Evolutionary conservation across 1,284 basidiomycete genomes (phyloP), one percentile per base, ranked within the genome.

Genomic region (Puccinia coronata): DNA sequence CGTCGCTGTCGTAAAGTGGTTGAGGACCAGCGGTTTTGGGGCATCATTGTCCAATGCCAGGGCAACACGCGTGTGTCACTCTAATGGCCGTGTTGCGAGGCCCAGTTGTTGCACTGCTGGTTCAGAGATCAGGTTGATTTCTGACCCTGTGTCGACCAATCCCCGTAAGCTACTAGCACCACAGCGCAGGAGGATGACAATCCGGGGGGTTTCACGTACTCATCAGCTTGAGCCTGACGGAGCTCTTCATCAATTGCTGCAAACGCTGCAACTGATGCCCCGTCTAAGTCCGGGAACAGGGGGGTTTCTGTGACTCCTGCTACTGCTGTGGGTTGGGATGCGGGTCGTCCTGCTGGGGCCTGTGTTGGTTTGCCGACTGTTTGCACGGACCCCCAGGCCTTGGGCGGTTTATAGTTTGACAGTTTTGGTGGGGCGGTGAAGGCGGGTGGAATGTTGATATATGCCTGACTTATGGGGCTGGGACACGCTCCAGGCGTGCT

Each of bases 81-180:
- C 8, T 16, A 41, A 18, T 39, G 39, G 1, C 1, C 11, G 55
- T 2, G 5, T 59, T 14, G n/a, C 2, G 9, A 67, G 25, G 2
- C 20, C 41, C 36, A 36, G 11, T n/a, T 18, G 16, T 11, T 39
- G 25, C 1, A 25, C 63, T 2, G 34, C 63, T 23, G 28, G 20
- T 41, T 39, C 63, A n/a, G 63, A 34, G n/a, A 67, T 67, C 20
- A 67, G 34, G 20, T 67, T 41, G 4, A 67, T 41, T 39, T 67
- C 63, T 14, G 63, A 39, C 4, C 63, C 63, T 4, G 63, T 67
- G 18, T 67, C 63, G 23, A 67, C 23, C 2, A 67, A 36, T 12
- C 34, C 63, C 12, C 43, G 43, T 47, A 47, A 47, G 43, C 43
- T 11, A 11, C 1, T 8, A 11, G 1, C 43, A 1, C 8, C 8